Base-by-base conservation (phyloP, 2,329 filamentous ascomycete genomes). In the Trichothecium sympodiale region DNA sequence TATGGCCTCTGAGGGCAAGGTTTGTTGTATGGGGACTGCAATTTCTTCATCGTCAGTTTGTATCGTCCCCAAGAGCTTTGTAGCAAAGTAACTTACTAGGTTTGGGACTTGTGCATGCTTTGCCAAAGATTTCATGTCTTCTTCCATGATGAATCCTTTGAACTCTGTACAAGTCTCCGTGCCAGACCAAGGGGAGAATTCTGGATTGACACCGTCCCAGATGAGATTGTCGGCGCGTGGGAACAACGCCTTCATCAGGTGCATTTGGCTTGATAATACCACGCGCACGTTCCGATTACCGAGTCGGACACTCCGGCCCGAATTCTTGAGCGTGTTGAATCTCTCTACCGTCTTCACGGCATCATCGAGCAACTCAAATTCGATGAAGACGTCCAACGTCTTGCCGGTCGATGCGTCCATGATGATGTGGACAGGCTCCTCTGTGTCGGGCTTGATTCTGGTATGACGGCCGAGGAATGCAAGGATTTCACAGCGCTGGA, bases 1-100 rank as follows among this genome's bases (percentile, higher is more conserved):
- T 71, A 80, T 2, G 75, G 70, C 12, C 77, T 69, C 54, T 81
- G 75, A 0, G 75, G 74, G 44, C 74, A 78, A 17, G 75, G 65
- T 38, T 62, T 66, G 8, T 71, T 67, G 48, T 73, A 80, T 0
- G 71, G 69, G 10, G 73, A 74, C 73, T 79, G 35, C 4, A 13
- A 33, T 1, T 5, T n/a, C n/a, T n/a, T n/a, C n/a, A 25, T 12
- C 18, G 3, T n/a, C 13, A 15, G 31, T 44, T 15, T 43, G 45
- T 30, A 14, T 20, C 10, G 20, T 25, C n/a, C n/a, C n/a, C n/a
- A n/a, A n/a, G n/a, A n/a, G 20, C 20, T 6, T 25, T 25, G 10
- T 25, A 10, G 20, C 20, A 25, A 14, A 17, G 15, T 25, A 15
- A 67, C 72, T 60, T 59, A 79, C 76, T n/a, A 75, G 68, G 38